Evolutionary conservation across 2,329 filamentous ascomycete genomes (phyloP), one percentile per base, ranked within the genome.

Genomic region (Lasiodiplodia citricola): DNA sequence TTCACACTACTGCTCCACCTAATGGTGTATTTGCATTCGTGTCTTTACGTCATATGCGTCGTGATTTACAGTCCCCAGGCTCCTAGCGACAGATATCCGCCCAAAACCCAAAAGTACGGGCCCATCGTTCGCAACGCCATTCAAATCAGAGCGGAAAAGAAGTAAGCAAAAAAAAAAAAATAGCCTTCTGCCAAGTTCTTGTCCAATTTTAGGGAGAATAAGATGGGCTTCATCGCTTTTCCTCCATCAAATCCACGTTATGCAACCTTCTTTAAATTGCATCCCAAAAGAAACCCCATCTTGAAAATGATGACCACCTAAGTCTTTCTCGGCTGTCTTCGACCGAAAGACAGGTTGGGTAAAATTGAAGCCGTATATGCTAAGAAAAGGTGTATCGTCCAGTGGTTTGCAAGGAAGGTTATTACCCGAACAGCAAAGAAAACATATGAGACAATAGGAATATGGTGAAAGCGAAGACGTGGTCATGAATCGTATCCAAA

Each of bases 31-130:
- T 13, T 47, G 47, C 57, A 62, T 64, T 47, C 47, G 52, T 31
- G 28, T 64, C 31, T 52, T 64, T 64, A 25, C 47, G 60, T 64
- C 60, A 64, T 64, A n/a, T 64, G 35, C 60, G 16, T 64, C 60
- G 60, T 64, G 31, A 28, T 64, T 38, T 54, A 64, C 44, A 64
- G 14, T 51, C 16, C 25, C 25, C 3, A 18, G 28, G 21, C 25
- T 28, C 3, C 23, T 23, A n/a, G 44, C 57, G 44, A 28, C n/a
- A 47, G 44, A 21, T 25, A 8, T 21, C 21, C 38, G 7, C 38
- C 23, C 57, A 28, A 11, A 18, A 25, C 14, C 37, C 31, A 56
- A 37, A 47, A 47, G 18, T 16, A 62, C n/a, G 38, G 41, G 37
- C 21, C 18, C 10, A 44, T 18, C 13, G 10, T 8, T 21, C 35